phyloP scores from a whole-genome alignment of 306 rosid genomes.

The Prunus davidiana region DNA sequence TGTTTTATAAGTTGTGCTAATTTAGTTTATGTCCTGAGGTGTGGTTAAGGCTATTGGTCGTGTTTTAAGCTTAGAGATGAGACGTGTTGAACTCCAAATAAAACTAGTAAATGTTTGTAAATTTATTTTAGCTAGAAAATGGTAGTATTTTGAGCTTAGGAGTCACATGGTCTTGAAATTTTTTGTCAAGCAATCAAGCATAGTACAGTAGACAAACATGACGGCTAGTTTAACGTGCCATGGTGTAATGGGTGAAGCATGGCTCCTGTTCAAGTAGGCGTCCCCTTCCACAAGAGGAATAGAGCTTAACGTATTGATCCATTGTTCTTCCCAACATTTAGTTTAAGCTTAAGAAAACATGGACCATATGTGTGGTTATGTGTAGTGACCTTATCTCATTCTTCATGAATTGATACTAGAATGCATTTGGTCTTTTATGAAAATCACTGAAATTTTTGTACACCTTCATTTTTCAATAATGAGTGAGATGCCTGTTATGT shows the following conservation, averaged over 20 bases:
- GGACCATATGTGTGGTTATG: background rate
- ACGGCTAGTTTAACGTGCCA: background rate
- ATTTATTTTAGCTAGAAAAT: background rate
- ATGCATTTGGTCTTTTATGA: background rate
- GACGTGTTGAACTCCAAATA: background rate
- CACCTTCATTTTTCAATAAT: background rate
- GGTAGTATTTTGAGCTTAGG: background rate
- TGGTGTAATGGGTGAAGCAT: background rate
- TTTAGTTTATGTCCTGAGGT: background rate
- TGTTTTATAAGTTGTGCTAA: background rate
- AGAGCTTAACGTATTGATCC: background rate
- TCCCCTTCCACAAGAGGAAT: background rate
- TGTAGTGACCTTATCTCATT: background rate
- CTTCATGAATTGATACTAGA: background rate
- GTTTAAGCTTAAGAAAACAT: background rate
- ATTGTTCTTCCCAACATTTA: background rate
- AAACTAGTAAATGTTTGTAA: background rate
- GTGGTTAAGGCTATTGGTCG: background rate
- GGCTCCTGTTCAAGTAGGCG: background rate
- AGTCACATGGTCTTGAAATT: background rate
- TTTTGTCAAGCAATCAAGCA: background rate
- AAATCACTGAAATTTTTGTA: background rate
- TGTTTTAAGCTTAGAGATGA: background rate
- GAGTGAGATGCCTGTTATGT: constrained; percentile 20
- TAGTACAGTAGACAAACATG: background rate